Evolutionary conservation across 1,139 yeast species (phyloP).

Genomic region (Casaregolazyma suthepensis): DNA sequence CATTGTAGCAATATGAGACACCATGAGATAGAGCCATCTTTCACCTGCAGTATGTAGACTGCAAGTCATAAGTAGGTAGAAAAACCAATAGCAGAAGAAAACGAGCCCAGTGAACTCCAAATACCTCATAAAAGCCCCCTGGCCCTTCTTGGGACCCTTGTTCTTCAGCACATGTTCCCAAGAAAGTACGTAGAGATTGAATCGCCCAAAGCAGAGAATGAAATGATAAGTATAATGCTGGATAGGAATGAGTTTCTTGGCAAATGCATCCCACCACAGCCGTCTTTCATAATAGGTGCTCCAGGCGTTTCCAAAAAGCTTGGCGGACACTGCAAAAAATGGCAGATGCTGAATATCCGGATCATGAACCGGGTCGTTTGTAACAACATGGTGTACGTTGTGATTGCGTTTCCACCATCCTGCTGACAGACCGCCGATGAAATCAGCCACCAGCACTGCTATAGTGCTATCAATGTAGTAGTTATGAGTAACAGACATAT

Average conservation of each 20-base stretch:
- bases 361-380: constrained; percentile 89
- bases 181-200: constrained; percentile 73
- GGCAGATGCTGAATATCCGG: constrained; percentile 94
- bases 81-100: constrained; percentile 73
- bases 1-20: constrained; percentile 79
- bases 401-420: constrained; percentile 97
- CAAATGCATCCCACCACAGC: constrained; percentile 61
- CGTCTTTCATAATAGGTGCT: constrained; percentile 73
- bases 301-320: constrained; percentile 60
- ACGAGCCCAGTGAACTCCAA: constrained; percentile 65
- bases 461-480: constrained; percentile 71
- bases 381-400: constrained; percentile 80
- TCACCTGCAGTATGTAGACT: constrained; percentile 47
- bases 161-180: constrained; percentile 71
- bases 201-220: constrained; percentile 74
- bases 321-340: constrained; percentile 76
- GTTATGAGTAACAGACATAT: constrained; percentile 72
- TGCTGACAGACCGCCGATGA: constrained; percentile 77
- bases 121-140: constrained; percentile 83
- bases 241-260: constrained; percentile 50
- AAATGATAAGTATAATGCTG: constrained; percentile 76
- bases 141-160: constrained; percentile 71
- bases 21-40: constrained; percentile 54
- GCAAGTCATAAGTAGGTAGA: constrained; percentile 54
- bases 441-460: constrained; percentile 70